Evolutionary conservation across 768 basidiomycete species (phyloP).

Genomic region (Trametes punicea): DNA sequence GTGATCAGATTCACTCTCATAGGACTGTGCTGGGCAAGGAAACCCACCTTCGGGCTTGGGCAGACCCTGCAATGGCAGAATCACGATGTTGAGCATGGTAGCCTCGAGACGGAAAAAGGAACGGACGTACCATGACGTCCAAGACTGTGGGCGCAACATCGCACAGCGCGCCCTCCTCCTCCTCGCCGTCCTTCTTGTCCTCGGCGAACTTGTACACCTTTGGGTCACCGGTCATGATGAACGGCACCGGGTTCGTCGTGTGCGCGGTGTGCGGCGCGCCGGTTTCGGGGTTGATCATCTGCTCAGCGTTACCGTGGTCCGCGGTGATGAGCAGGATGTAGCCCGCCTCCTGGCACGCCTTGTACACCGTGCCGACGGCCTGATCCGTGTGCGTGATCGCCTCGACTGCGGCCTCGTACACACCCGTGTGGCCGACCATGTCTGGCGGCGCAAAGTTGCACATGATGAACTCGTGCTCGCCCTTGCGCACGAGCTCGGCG

Average conservation of each 20-base stretch:
- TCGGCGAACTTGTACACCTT: slow-evolving; percentile 51
- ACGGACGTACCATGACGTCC: slow-evolving; percentile 55
- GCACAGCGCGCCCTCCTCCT: slow-evolving; percentile 69
- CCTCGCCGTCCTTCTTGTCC: slow-evolving; percentile 47
- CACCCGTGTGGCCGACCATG: slow-evolving; percentile 95
- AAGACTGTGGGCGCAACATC: slow-evolving; percentile 91
- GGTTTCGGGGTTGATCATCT: slow-evolving; percentile 83
- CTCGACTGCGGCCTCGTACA: slow-evolving; percentile 86
- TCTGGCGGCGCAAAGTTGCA: slow-evolving; percentile 98
- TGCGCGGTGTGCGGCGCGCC: slow-evolving; percentile 91
- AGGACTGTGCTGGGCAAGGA: not conserved
- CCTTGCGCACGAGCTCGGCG: slow-evolving; percentile 71
- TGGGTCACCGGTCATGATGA: slow-evolving; percentile 75
- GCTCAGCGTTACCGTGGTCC: slow-evolving; percentile 95
- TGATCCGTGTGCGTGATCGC: slow-evolving; percentile 87
- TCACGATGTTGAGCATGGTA: not conserved
- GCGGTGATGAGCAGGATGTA: slow-evolving; percentile 88
- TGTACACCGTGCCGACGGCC: slow-evolving; percentile 84
- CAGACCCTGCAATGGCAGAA: slow-evolving; percentile 41
- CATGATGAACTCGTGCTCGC: slow-evolving; percentile 87
- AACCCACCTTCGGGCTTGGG: slow-evolving; percentile 64
- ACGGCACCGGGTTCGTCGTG: slow-evolving; percentile 85
- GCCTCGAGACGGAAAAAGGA: not conserved
- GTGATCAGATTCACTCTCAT: not conserved
- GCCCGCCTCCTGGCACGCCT: slow-evolving; percentile 80